Base-by-base conservation (phyloP, 257 asterid genomes). In the Cordia subcordata region DNA sequence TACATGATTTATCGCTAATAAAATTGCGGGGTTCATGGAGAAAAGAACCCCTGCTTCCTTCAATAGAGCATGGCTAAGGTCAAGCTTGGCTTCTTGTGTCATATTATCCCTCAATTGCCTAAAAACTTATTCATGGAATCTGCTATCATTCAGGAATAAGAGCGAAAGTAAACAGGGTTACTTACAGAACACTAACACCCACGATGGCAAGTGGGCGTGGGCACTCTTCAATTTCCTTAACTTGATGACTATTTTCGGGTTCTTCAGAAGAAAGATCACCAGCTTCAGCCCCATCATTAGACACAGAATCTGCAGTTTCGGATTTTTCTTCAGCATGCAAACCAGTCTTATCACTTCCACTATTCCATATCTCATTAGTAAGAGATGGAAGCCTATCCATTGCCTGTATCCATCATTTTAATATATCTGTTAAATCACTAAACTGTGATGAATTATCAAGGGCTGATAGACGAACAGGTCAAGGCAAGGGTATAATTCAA, bases 121-220 rank as follows among this genome's bases (percentile, higher is more conserved):
- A 47, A 47, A 18, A 47, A 47, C 11, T 5, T 21, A 47, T 47
- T 47, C 20, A 0, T 11, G 17, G 20, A 47, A n/a, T n/a, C n/a
- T n/a, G n/a, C 0, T 47, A 14, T 18, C 21, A 49, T n/a, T 4
- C 23, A 49, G 20, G 10, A 22, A 49, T 14, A 11, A 45, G n/a
- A 17, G 15, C 17, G 17, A 49, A 35, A 35, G 37, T 12, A 11
- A 22, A 53, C 39, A 39, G 45, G 27, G 3, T 45, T 57, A 82
- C 99, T 88, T 83, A 88, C 99, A 88, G 75, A 69, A 88, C 97
- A 71, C 97, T 92, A 66, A 85, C 96, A 33, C 90, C 96, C 65
- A 88, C 83, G 45, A 92, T 89, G 44, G 96, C 91, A 68, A 81
- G 75, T 55, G 96, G 99, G 33, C 70, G 72, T 27, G 88, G 97